These are phyloP conservation scores for Chaetomiaceae sp. DNA, from an alignment of 2,329 filamentous ascomycete genomes.

Conservation along the genomic window DNA sequence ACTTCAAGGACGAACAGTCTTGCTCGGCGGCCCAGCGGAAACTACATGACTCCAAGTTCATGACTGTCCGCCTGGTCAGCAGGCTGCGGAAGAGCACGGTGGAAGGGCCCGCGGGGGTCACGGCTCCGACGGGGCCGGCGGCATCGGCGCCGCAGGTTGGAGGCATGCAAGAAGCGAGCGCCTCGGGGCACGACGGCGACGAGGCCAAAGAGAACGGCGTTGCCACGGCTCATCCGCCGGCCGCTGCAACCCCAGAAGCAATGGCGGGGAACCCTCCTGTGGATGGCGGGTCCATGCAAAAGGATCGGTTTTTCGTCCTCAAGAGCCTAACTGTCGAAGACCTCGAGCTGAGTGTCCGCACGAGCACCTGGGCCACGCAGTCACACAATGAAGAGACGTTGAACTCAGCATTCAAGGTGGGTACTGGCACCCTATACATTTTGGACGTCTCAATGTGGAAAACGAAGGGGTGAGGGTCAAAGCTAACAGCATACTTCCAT, in stretches of 20 bases:
- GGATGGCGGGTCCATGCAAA: conserved; percentile 29
- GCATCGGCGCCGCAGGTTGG: conserved; percentile 29
- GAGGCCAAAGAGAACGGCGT: not conserved
- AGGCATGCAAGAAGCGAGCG: conserved; percentile 9
- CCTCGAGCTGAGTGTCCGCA: conserved; percentile 80
- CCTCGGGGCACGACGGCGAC: not conserved
- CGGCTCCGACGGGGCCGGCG: conserved; percentile 53
- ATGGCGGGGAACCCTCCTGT: conserved; percentile 19
- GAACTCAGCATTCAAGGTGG: conserved; percentile 77
- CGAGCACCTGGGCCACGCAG: conserved; percentile 90
- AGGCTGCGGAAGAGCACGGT: conserved; percentile 61
- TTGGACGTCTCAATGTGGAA: too few relatives aligned
- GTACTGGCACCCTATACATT: conserved; percentile 22
- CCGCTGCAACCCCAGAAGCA: conserved; percentile 1
- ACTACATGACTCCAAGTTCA: conserved; percentile 87
- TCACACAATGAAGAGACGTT: conserved; percentile 83
- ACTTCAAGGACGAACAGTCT: conserved; percentile 76
- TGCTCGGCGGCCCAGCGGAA: conserved; percentile 74
- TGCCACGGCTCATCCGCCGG: not conserved
- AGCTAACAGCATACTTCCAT: not conserved
- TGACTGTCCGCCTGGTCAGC: conserved; percentile 80
- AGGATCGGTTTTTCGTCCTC: conserved; percentile 83
- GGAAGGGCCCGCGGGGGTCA: conserved; percentile 43
- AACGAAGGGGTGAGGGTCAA: too few relatives aligned
- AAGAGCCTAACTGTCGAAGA: conserved; percentile 92